phyloP scores from a whole-genome alignment of 306 rosid species.

The Prunus salicina region DNA sequence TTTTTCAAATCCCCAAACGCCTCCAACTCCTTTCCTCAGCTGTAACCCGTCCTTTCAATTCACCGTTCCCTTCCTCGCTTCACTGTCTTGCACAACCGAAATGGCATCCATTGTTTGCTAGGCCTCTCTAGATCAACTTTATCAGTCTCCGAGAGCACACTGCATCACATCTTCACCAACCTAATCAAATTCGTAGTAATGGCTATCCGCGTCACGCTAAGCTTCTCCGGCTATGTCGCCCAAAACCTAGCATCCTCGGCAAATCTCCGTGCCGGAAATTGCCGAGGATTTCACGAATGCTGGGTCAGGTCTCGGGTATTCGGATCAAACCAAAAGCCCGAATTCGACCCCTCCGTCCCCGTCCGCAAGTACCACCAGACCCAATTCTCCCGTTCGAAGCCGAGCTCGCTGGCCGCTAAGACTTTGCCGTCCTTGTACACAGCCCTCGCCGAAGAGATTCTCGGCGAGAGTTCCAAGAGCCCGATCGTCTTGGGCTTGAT shows the following conservation, averaged over 20 bases:
- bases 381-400: constrained; percentile 23
- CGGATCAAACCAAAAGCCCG: constrained; percentile 47
- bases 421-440: constrained; percentile 33
- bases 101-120: constrained; percentile 39
- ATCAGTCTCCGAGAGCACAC: constrained; percentile 26
- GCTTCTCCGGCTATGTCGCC: constrained; percentile 82
- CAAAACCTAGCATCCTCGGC: constrained; percentile 74
- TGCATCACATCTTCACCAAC: constrained; percentile 34
- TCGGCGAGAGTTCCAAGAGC: constrained; percentile 45
- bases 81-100: constrained; percentile 24
- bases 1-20: constrained; percentile 9
- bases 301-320: constrained; percentile 58
- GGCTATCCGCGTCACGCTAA: constrained; percentile 77
- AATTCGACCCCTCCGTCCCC: constrained; percentile 42
- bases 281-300: constrained; percentile 64
- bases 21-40: constrained; percentile 11
- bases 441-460: constrained; percentile 57
- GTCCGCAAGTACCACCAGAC: constrained; percentile 42
- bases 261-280: constrained; percentile 42
- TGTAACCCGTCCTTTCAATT: constrained; percentile 31
- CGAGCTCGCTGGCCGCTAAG: constrained; percentile 22
- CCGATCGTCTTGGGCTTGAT: constrained; percentile 66
- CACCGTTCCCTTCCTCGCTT: constrained; percentile 22
- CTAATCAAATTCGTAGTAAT: constrained; percentile 39
- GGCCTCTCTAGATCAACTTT: constrained; percentile 30